Evolutionary conservation across 768 basidiomycete species (phyloP).

Genomic region (Boletus insuetus): DNA sequence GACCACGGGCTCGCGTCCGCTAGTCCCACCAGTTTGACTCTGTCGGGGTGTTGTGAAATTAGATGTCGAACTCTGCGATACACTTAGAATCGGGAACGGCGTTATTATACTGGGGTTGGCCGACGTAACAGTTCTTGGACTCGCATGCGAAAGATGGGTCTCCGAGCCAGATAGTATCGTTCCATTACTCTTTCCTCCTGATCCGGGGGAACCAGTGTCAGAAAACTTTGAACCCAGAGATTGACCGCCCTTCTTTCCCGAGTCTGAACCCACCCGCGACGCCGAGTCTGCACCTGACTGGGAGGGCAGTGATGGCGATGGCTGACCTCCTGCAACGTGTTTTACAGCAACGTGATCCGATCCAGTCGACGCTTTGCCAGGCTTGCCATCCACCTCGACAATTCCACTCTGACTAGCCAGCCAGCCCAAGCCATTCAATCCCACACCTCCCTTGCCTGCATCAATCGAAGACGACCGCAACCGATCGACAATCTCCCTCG

Average conservation of each 20-base stretch:
- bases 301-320: constrained; percentile 1
- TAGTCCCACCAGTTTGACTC: neutral
- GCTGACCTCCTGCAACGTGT: neutral
- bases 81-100: constrained; percentile 23
- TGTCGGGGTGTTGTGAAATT: neutral
- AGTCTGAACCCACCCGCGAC: constrained; percentile 1
- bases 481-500: constrained; percentile 30
- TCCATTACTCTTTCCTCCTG: neutral
- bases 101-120: constrained; percentile 1
- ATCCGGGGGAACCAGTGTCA: neutral
- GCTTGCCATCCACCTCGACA: constrained; percentile 7
- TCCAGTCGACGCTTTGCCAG: neutral
- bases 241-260: neutral
- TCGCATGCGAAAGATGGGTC: neutral
- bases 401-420: constrained; percentile 1
- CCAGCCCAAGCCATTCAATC: constrained; percentile 14
- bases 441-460: constrained; percentile 13
- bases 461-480: constrained; percentile 27
- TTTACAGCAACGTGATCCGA: constrained; percentile 6
- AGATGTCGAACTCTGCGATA: neutral
- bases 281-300: neutral
- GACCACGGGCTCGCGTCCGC: neutral
- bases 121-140: neutral
- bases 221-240: neutral
- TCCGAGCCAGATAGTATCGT: neutral